phyloP scores from a whole-genome alignment of 2,329 filamentous ascomycete genomes.

The Botryotinia globosa region DNA sequence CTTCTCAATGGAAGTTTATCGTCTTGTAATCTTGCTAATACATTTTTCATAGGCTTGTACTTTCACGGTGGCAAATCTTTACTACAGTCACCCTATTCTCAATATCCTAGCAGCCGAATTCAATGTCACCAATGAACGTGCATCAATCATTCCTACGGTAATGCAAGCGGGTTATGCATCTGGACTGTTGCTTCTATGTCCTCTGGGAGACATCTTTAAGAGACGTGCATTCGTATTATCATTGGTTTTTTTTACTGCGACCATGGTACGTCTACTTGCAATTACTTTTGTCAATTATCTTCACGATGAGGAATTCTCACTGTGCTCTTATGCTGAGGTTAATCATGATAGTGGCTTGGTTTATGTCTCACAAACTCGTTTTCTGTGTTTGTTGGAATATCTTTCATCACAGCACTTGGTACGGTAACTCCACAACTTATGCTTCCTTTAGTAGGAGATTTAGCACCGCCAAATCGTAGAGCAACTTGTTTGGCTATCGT shows the following conservation, averaged over 20 bases:
- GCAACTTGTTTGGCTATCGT: slow-evolving; percentile 71
- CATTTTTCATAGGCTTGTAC: slow-evolving; percentile 47
- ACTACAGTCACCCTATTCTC: slow-evolving; percentile 77
- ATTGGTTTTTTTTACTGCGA: slow-evolving; percentile 66
- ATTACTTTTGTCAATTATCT: neutral
- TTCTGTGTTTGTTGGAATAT: slow-evolving; percentile 62
- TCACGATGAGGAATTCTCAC: no score
- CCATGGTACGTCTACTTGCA: slow-evolving; percentile 50
- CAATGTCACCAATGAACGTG: slow-evolving; percentile 64
- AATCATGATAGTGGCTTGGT: slow-evolving; percentile 55
- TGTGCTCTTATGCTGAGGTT: neutral
- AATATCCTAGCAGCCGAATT: slow-evolving; percentile 73
- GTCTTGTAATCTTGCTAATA: neutral
- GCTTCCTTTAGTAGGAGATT: slow-evolving; percentile 76
- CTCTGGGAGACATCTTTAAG: slow-evolving; percentile 67
- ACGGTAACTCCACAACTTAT: slow-evolving; percentile 79
- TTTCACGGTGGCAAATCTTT: slow-evolving; percentile 76
- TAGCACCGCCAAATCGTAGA: slow-evolving; percentile 66
- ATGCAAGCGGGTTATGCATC: slow-evolving; percentile 77
- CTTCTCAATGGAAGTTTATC: neutral
- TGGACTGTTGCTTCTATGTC: slow-evolving; percentile 71
- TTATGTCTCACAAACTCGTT: slow-evolving; percentile 68
- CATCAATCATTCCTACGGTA: slow-evolving; percentile 67
- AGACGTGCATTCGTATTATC: slow-evolving; percentile 67
- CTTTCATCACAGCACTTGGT: slow-evolving; percentile 71